Conservation (phyloP, 2,329 filamentous ascomycete species). For the Ascochyta koolunga region DNA sequence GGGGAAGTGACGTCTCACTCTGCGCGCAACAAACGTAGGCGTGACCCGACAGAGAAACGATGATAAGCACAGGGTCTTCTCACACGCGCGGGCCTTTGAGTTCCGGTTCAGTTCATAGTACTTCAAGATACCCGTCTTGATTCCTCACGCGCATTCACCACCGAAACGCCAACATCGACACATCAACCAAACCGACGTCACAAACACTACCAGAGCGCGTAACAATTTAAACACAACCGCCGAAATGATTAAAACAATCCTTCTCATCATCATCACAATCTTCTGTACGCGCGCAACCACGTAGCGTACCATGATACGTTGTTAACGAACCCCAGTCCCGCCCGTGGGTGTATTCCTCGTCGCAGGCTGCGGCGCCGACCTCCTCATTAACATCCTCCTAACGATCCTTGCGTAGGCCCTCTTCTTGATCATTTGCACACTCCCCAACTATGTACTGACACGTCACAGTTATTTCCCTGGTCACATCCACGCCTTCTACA, state of each 20-base stretch:
- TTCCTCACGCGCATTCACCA: not conserved
- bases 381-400: conserved; percentile 56
- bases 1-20: conserved; percentile 14
- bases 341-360: conserved; percentile 56
- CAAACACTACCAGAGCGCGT: not conserved
- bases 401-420: conserved; percentile 50
- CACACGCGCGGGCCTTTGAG: not conserved
- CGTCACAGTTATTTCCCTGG: conserved; percentile 71
- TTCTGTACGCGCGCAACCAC: conserved; percentile 42
- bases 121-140: not conserved
- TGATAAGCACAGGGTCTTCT: conserved; percentile 9
- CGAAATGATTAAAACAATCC: conserved; percentile 40
- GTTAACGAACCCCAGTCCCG: conserved; percentile 46
- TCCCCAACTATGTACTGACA: not conserved
- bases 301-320: not conserved
- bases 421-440: not conserved
- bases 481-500: conserved; percentile 78
- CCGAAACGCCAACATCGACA: not conserved
- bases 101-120: not conserved
- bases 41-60: conserved; percentile 8
- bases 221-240: not conserved
- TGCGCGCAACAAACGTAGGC: conserved; percentile 9
- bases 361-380: conserved; percentile 57
- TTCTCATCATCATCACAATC: conserved; percentile 55
- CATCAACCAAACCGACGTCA: not conserved